Evolutionary conservation across 176 grass and related monocot species (phyloP), one percentile per base, ranked within the genome.

Genomic region (Elymus sibiricus): DNA sequence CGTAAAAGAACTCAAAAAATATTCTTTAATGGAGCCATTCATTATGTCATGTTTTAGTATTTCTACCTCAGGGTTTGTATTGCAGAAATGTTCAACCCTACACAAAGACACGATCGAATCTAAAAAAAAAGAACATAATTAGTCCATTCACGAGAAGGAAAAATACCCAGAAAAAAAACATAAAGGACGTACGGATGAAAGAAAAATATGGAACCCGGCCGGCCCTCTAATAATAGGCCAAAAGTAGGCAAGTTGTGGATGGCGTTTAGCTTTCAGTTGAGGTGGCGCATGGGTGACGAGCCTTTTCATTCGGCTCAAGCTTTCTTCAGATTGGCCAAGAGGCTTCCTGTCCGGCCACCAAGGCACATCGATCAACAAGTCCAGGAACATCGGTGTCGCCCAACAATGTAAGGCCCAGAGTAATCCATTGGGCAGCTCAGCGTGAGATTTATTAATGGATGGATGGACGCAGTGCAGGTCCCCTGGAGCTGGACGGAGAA

Each of bases 191-290:
- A 21, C 10, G 70, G 8, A 81, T 34, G 37, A 84, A 63, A 66
- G 58, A 81, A 22, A 28, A 40, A 75, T 44, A 77, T 77, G 62
- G 70, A 82, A 53, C 39, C 31, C 31, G 31, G 31, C 43, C 1
- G 26, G 58, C 65, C 43, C 84, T 75, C 82, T 84, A 87, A 91
- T 87, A 83, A 83, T 87, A 73, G 89, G 55, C 66, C 69, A 83
- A 85, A 85, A 84, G 85, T 28, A 32, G 85, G 76, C 76, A 76
- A 86, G 75, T 80, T 80, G 85, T 39, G 3, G 68, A 87, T 87
- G 89, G 44, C 61, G 74, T 24, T 82, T 84, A 80, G 85, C 79
- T 84, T 87, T 91, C 85, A 37, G 81, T 80, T 87, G 68, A 87
- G 74, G 58, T 74, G 67, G 58, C 31, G 31, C 31, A 87, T 46